These are phyloP conservation scores for Gillenia trifoliata DNA, from an alignment of 306 rosid species.

Conservation along the genomic window DNA sequence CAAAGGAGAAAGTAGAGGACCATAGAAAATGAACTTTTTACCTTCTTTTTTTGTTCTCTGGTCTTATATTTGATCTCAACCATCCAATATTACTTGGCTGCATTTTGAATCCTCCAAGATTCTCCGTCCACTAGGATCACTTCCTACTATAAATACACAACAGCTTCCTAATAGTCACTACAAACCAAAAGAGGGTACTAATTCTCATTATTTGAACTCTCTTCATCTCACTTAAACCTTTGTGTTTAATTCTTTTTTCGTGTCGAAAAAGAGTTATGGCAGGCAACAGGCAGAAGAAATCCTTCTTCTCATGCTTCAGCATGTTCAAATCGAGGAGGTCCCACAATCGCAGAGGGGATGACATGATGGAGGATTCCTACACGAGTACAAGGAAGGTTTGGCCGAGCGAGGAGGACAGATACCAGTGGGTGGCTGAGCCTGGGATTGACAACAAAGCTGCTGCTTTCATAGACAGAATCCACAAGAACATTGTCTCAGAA, in stretches of 20 bases:
- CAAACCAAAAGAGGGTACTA: slow-evolving; percentile 19
- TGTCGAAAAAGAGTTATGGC: slow-evolving; percentile 33
- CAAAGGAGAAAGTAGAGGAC: slow-evolving; percentile 31
- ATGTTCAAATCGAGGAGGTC: slow-evolving; percentile 45
- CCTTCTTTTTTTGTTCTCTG: not conserved
- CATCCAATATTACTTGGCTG: slow-evolving; percentile 15
- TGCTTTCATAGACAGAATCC: slow-evolving; percentile 45
- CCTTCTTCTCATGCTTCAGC: slow-evolving; percentile 59
- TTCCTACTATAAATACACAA: slow-evolving; percentile 35
- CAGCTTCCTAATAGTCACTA: slow-evolving; percentile 2
- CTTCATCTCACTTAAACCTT: not conserved
- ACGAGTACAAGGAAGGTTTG: slow-evolving; percentile 43
- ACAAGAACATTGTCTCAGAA: slow-evolving; percentile 44
- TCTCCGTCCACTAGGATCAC: slow-evolving; percentile 23
- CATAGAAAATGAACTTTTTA: slow-evolving; percentile 29
- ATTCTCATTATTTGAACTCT: slow-evolving; percentile 9
- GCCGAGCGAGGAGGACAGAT: slow-evolving; percentile 81
- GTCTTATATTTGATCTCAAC: slow-evolving; percentile 14
- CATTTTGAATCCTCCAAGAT: slow-evolving; percentile 36
- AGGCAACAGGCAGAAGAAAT: slow-evolving; percentile 53
- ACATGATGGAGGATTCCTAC: slow-evolving; percentile 30
- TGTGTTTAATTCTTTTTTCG: not conserved
- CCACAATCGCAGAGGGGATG: slow-evolving; percentile 15
- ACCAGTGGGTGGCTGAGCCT: slow-evolving; percentile 63
- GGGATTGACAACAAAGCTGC: slow-evolving; percentile 62